These are phyloP conservation scores for Nephelium lappaceum DNA, from an alignment of 345 rosid species.

Conservation along the genomic window DNA sequence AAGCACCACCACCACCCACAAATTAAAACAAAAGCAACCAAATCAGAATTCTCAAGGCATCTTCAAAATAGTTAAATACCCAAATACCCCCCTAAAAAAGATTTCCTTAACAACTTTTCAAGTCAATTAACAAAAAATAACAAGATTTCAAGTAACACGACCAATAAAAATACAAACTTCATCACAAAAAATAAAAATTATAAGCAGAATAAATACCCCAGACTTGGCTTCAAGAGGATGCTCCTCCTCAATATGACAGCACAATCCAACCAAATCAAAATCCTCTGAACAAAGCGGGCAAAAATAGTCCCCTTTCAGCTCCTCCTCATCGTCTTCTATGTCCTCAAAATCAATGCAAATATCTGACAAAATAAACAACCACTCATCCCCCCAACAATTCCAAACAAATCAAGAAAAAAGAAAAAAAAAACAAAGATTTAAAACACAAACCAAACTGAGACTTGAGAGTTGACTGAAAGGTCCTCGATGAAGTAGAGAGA, in stretches of 20 bases:
- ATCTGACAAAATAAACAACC: conserved; percentile 31
- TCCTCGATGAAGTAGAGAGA: conserved; percentile 43
- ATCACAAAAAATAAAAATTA: too few relatives aligned
- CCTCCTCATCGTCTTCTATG: conserved; percentile 53
- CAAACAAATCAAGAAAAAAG: neutral
- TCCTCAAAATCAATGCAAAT: conserved; percentile 48
- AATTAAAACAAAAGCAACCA: neutral
- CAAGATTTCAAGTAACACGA: neutral
- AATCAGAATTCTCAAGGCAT: neutral
- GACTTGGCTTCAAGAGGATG: conserved; percentile 60
- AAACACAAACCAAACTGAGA: conserved; percentile 42
- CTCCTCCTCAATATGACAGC: conserved; percentile 61
- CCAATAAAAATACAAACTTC: neutral
- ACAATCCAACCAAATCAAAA: conserved; percentile 54
- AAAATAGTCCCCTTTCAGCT: conserved; percentile 46
- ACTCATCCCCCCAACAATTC: neutral
- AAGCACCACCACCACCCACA: neutral
- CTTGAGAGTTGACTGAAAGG: conserved; percentile 39
- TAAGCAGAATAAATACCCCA: conserved; percentile 42
- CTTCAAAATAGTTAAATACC: neutral
- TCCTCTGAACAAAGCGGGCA: conserved; percentile 74
- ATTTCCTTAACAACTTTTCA: neutral
- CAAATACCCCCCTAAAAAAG: neutral
- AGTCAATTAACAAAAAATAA: too few relatives aligned
- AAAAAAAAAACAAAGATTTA: neutral